Conservation (phyloP, 2,329 filamentous ascomycete genomes). For the Diaporthe sp. region DNA sequence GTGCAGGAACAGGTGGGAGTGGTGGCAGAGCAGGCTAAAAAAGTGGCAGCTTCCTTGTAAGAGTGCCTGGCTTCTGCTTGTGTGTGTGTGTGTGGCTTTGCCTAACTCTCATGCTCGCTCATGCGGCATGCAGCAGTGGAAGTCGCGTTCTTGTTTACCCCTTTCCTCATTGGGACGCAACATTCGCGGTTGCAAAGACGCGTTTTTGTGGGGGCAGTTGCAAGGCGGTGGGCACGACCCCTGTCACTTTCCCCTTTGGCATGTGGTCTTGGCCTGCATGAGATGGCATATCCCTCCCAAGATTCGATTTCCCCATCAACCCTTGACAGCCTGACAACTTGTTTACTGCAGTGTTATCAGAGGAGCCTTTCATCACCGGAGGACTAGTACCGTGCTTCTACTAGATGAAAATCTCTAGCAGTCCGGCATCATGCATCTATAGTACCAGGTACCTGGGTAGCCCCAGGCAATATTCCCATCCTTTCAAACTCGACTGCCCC, state of each 20-base stretch:
- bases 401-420: not conserved
- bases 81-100: not conserved
- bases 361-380: not conserved
- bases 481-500: not conserved
- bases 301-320: slow-evolving; percentile 28
- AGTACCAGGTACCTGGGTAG: not conserved
- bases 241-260: slow-evolving; percentile 26
- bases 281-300: slow-evolving; percentile 31
- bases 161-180: slow-evolving; percentile 39
- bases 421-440: not conserved
- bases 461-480: not conserved
- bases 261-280: slow-evolving; percentile 25
- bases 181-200: slow-evolving; percentile 36
- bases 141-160: slow-evolving; percentile 42
- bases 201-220: slow-evolving; percentile 35
- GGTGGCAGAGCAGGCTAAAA: slow-evolving; percentile 29
- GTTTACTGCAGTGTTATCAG: not conserved
- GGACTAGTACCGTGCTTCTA: not conserved
- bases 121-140: slow-evolving; percentile 25
- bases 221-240: slow-evolving; percentile 21
- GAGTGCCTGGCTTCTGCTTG: not conserved
- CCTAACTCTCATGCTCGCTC: not conserved
- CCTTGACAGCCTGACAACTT: slow-evolving; percentile 14
- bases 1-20: slow-evolving; percentile 28
- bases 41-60: slow-evolving; percentile 38